Evolutionary conservation across 805 yeast genomes (phyloP), one percentile per base, ranked within the genome.

Genomic region (Zygosaccharomyces kombuchaensis): DNA sequence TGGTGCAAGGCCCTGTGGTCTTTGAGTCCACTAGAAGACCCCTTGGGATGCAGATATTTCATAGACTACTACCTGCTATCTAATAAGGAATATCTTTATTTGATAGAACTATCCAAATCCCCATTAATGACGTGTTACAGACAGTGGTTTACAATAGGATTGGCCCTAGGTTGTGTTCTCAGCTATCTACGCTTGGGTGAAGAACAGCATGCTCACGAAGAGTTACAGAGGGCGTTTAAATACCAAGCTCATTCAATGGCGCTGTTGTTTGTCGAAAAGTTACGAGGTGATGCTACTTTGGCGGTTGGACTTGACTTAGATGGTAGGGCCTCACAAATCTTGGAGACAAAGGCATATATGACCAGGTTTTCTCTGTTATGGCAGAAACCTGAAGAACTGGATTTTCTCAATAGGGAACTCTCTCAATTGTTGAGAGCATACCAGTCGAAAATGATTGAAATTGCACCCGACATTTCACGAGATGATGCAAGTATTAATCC

Each of bases 21-120:
- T 2, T 67, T 89, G 25, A 72, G 78, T 29, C 96, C 95, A 1
- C 74, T 80, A 2, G 86, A 83, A 46, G 96, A 89, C 68, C 96
- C 96, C 1, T 69, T 82, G 43, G 96, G 96, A 17, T 88, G 84
- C 9, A 74, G 95, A 51, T 82, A 83, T 58, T 85, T 87, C 62
- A 80, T 89, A 54, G 96, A 89, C 60, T 81, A 77, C 58, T 88
- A 85, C 58, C 82, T 91, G 2, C 67, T 86, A 2, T 68, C 79
- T 65, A 71, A 86, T 30, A 81, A 75, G 26, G 87, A 87, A 50
- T 79, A 74, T 57, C 70, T 77, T 47, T 87, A 78, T 62, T 59
- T 88, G 53, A 70, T 81, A 9, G 76, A 78, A 14, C 65, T 87
- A 27, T 74, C 73, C 1, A 67, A 76, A 9, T 78, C 86, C 1